phyloP scores from a whole-genome alignment of 306 rosid genomes.

The Leucaena leucocephala region DNA sequence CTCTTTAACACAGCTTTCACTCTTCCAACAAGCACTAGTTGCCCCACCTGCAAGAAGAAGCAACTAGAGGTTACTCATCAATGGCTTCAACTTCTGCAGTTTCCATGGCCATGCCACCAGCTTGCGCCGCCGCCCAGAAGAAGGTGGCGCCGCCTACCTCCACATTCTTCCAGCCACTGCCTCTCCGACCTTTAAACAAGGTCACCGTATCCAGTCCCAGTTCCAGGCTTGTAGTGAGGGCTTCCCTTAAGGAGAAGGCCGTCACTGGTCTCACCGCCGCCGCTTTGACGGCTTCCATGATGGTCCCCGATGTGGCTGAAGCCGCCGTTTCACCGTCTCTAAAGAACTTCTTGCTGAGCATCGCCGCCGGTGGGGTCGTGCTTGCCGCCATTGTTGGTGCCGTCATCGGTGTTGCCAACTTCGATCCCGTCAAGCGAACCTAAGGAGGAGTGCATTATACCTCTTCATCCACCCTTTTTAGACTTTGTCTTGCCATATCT shows the following conservation, averaged over 20 bases:
- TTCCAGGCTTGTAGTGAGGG: conserved; percentile 59
- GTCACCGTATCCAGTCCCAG: conserved; percentile 36
- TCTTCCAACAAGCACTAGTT: conserved; percentile 1
- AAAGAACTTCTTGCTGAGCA: conserved; percentile 97
- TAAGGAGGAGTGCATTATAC: conserved; percentile 41
- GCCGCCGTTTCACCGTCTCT: conserved; percentile 90
- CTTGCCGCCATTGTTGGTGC: conserved; percentile 64
- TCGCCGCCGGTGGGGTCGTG: conserved; percentile 84
- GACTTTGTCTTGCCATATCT: conserved; percentile 35
- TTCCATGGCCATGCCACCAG: conserved; percentile 74
- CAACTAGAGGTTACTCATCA: background rate
- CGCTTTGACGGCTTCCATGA: conserved; percentile 74
- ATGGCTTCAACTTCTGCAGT: conserved; percentile 85
- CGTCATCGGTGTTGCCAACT: conserved; percentile 81
- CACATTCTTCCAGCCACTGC: conserved; percentile 64
- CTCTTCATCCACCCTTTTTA: conserved; percentile 3
- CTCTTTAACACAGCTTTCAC: background rate
- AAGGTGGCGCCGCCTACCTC: conserved; percentile 49
- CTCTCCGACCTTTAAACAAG: conserved; percentile 48
- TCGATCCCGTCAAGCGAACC: conserved; percentile 89
- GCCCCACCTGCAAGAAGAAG: conserved; percentile 18
- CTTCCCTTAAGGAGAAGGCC: conserved; percentile 87
- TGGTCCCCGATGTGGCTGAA: conserved; percentile 87
- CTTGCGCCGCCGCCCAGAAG: conserved; percentile 48
- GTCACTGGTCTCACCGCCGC: conserved; percentile 75